These are phyloP conservation scores for Fraxinus greggii DNA, from an alignment of 305 asterid genomes.

Conservation along the genomic window DNA sequence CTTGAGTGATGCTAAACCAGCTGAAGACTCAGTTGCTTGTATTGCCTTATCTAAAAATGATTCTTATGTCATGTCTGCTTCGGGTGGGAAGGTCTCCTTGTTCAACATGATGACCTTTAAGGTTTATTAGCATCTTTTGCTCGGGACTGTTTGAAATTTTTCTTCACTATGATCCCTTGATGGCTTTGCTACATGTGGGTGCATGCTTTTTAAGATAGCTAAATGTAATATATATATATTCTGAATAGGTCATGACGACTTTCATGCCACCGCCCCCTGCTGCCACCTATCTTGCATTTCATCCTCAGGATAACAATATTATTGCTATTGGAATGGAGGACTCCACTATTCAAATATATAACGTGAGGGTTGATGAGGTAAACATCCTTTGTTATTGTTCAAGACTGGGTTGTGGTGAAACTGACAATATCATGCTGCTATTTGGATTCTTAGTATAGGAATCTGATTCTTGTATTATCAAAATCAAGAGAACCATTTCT, in stretches of 20 bases:
- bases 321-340: conserved; percentile 99
- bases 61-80: conserved; percentile 97
- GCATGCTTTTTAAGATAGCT: conserved; percentile 15
- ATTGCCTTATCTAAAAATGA: conserved; percentile 90
- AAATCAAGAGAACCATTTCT: background rate
- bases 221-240: conserved; percentile 16
- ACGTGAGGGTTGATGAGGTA: conserved; percentile 97
- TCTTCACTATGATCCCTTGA: conserved; percentile 1
- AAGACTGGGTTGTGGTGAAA: conserved; percentile 2
- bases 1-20: conserved; percentile 58
- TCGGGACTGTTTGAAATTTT: background rate
- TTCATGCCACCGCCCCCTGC: conserved; percentile 99
- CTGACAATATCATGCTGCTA: conserved; percentile 8
- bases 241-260: conserved; percentile 84
- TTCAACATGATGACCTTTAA: conserved; percentile 98
- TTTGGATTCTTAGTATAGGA: conserved; percentile 6
- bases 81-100: conserved; percentile 94
- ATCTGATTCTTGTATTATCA: conserved; percentile 1
- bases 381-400: conserved; percentile 15
- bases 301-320: conserved; percentile 92
- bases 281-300: conserved; percentile 88
- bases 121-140: conserved; percentile 40
- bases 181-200: background rate
- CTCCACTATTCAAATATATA: conserved; percentile 85
- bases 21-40: conserved; percentile 86